Conservation (phyloP, 306 rosid species). For the Casuarina glauca region DNA sequence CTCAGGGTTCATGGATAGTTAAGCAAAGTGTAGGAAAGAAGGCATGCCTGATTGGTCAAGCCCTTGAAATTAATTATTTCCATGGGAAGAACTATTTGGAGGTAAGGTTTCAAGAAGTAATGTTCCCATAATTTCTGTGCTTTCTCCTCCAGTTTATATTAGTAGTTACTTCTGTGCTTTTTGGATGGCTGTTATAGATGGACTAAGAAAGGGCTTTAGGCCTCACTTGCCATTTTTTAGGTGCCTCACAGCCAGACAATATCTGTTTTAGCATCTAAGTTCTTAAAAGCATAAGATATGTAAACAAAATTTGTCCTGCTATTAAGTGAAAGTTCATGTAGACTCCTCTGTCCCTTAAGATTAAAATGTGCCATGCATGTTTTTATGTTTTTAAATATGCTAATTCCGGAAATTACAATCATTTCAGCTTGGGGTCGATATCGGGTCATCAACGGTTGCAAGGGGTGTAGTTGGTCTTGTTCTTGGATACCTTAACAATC, state of each 20-base stretch:
- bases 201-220: neutral
- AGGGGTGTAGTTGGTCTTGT: constrained; percentile 73
- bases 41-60: constrained; percentile 83
- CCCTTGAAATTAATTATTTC: constrained; percentile 55
- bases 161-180: neutral
- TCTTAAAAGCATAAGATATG: neutral
- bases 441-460: constrained; percentile 86
- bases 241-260: neutral
- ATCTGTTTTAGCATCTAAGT: neutral
- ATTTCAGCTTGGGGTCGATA: constrained; percentile 58
- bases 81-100: constrained; percentile 87
- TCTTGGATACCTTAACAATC: constrained; percentile 82
- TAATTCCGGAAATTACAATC: constrained; percentile 4
- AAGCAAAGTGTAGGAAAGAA: constrained; percentile 94
- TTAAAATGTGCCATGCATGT: neutral
- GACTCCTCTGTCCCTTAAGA: neutral
- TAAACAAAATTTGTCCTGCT: neutral
- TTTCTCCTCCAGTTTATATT: neutral
- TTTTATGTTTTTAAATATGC: neutral
- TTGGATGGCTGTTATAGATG: neutral
- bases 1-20: constrained; percentile 94
- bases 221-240: neutral
- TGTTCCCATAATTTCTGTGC: constrained; percentile 3
- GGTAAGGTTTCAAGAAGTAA: constrained; percentile 38
- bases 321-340: neutral